These are phyloP conservation scores for Phaeophleospora eucalypticola DNA, from an alignment of 2,329 filamentous ascomycete genomes.

Conservation along the genomic window DNA sequence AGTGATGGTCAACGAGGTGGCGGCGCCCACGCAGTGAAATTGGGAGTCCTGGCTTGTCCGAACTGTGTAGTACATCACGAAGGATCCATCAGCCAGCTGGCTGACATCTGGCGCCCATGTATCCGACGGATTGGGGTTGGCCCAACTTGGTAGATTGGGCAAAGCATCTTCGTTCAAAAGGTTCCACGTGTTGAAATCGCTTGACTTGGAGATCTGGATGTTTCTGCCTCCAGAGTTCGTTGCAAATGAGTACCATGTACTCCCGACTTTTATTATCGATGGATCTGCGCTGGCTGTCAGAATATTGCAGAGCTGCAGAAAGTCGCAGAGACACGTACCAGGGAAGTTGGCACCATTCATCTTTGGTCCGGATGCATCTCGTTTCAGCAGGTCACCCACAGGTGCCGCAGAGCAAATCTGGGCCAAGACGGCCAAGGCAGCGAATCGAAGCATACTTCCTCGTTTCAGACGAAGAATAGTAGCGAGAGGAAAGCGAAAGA, in stretches of 20 bases:
- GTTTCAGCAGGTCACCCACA: too few species aligned
- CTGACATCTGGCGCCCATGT: slow-evolving; percentile 62
- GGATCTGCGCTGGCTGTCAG: too few species aligned
- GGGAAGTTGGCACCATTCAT: slow-evolving; percentile 47
- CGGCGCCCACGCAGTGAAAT: slow-evolving; percentile 35
- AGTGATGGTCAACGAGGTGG: slow-evolving; percentile 22
- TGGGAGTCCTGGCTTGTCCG: slow-evolving; percentile 20
- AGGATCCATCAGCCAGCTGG: slow-evolving; percentile 36
- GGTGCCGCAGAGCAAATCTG: too few species aligned
- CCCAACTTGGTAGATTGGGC: slow-evolving; percentile 53
- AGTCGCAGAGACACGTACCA: slow-evolving; percentile 26
- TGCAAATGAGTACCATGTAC: slow-evolving; percentile 37
- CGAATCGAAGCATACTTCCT: too few species aligned
- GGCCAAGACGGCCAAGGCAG: too few species aligned
- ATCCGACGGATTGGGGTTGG: slow-evolving; percentile 35
- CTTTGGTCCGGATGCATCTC: slow-evolving; percentile 23
- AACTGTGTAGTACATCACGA: slow-evolving; percentile 35
- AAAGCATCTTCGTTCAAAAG: slow-evolving; percentile 48
- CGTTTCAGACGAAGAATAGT: too few species aligned
- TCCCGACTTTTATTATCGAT: slow-evolving; percentile 30
- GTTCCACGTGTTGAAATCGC: slow-evolving; percentile 34
- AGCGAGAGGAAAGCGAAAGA: too few species aligned
- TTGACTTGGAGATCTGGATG: slow-evolving; percentile 38
- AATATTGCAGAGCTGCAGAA: slow-evolving; percentile 7
- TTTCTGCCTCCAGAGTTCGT: slow-evolving; percentile 35